Evolutionary conservation across 306 rosid genomes (phyloP).

Genomic region (Cicer arietinum): DNA sequence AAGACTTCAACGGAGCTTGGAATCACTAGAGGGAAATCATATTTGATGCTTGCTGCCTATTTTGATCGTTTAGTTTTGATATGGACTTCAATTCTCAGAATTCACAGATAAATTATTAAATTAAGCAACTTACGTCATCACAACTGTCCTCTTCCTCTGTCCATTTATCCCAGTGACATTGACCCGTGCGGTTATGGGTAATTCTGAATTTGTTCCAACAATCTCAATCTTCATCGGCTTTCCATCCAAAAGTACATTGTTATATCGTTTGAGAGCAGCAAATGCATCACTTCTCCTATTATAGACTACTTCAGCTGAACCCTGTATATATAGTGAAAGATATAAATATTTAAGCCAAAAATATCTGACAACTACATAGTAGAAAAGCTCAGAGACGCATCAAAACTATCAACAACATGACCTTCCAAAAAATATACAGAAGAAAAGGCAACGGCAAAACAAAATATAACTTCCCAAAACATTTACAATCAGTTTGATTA

Average conservation of each 20-base stretch:
- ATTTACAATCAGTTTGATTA: background rate
- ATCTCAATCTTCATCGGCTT: constrained; percentile 95
- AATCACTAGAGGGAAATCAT: background rate
- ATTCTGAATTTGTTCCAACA: constrained; percentile 69
- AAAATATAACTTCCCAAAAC: background rate
- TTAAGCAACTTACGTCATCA: constrained; percentile 68
- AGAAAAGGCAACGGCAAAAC: background rate
- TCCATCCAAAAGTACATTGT: constrained; percentile 90
- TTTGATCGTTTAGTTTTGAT: background rate
- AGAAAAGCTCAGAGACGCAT: background rate
- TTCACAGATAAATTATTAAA: constrained; percentile 19
- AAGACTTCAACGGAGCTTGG: background rate
- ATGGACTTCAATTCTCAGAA: background rate
- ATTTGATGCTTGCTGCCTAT: background rate
- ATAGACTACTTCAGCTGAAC: constrained; percentile 95
- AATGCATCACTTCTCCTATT: constrained; percentile 94
- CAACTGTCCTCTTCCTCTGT: constrained; percentile 79
- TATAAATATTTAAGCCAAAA: background rate
- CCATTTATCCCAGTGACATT: constrained; percentile 86
- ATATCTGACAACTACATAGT: background rate
- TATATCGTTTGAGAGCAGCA: constrained; percentile 87
- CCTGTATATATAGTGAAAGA: constrained; percentile 54
- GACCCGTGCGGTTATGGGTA: constrained; percentile 82
- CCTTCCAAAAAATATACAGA: background rate
- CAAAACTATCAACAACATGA: background rate